Percentiles rank a stretch among this genome's conserved stretches.
Conservation (phyloP, 768 basidiomycete species). For the Leccinum pellstonianum region DNA sequence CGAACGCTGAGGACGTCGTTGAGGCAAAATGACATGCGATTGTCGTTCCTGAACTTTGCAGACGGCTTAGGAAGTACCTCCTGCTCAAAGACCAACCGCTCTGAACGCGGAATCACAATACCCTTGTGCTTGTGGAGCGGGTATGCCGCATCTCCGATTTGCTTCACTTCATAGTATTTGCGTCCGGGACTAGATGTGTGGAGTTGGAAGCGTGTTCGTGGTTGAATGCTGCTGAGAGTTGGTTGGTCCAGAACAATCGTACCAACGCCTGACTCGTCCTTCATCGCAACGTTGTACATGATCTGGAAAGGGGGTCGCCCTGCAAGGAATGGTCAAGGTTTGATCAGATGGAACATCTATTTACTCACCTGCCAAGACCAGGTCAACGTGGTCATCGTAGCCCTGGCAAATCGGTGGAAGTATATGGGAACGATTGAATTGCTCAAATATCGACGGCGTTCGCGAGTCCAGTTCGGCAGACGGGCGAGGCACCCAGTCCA, state of each 20-base stretch:
- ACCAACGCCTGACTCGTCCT: slow-evolving; percentile 64
- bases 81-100: slow-evolving; percentile 80
- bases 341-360: neutral
- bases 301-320: slow-evolving; percentile 94
- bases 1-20: slow-evolving; percentile 61
- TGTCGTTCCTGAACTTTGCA: slow-evolving; percentile 69
- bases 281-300: slow-evolving; percentile 80
- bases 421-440: slow-evolving; percentile 71
- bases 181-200: slow-evolving; percentile 75
- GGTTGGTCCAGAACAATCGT: slow-evolving; percentile 73
- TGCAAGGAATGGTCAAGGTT: slow-evolving; percentile 25
- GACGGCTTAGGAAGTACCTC: slow-evolving; percentile 79
- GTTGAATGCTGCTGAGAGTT: slow-evolving; percentile 82
- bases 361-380: slow-evolving; percentile 70
- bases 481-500: slow-evolving; percentile 81
- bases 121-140: slow-evolving; percentile 68
- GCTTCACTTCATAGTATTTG: slow-evolving; percentile 88
- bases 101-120: slow-evolving; percentile 61
- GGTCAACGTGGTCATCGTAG: slow-evolving; percentile 74
- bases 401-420: slow-evolving; percentile 82
- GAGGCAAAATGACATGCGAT: slow-evolving; percentile 72
- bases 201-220: slow-evolving; percentile 75
- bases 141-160: slow-evolving; percentile 84
- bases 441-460: slow-evolving; percentile 54
- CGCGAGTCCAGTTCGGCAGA: slow-evolving; percentile 63